A percentile compares a stretch with the other conserved stretches of the same genome.
Evolutionary conservation across 371 early-diverging fungal genomes (phyloP).

Genomic region (Apophysomyces ossiformis): DNA sequence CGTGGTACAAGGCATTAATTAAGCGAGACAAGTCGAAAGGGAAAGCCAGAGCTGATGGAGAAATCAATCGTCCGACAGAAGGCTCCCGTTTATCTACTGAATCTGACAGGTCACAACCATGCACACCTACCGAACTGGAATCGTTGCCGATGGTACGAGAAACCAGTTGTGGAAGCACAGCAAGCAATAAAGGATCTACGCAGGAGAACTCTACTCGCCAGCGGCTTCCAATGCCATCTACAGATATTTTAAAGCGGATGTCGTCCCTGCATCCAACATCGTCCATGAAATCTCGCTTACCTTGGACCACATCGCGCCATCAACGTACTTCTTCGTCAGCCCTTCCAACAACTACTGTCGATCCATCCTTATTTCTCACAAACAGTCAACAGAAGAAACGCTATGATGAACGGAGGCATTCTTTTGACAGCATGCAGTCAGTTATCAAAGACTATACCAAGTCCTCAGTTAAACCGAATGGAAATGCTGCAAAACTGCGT

Average conservation of each 20-base stretch:
- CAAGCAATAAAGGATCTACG: background rate
- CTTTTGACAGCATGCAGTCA: conserved; percentile 20
- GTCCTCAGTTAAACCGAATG: background rate
- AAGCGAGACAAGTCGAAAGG: conserved; percentile 26
- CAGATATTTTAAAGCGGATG: background rate
- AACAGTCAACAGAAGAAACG: background rate
- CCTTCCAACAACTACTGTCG: background rate
- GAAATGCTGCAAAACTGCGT: background rate
- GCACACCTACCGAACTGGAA: background rate
- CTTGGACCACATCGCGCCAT: conserved; percentile 4
- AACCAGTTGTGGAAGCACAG: conserved; percentile 13
- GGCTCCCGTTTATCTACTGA: background rate
- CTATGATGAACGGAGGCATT: conserved; percentile 13
- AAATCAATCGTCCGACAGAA: conserved; percentile 8
- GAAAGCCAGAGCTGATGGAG: conserved; percentile 15
- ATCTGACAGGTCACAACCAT: conserved; percentile 4
- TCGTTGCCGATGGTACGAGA: conserved; percentile 19
- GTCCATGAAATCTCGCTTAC: conserved; percentile 1
- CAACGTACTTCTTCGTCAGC: conserved; percentile 21
- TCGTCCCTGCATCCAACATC: background rate
- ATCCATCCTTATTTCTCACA: background rate
- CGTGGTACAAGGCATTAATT: conserved; percentile 31
- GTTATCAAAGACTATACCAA: conserved; percentile 1
- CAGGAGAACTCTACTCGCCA: background rate
- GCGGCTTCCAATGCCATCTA: background rate